Evolutionary conservation across 176 grass and related monocot species (phyloP).

Genomic region (Rhynchospora tenuis): DNA sequence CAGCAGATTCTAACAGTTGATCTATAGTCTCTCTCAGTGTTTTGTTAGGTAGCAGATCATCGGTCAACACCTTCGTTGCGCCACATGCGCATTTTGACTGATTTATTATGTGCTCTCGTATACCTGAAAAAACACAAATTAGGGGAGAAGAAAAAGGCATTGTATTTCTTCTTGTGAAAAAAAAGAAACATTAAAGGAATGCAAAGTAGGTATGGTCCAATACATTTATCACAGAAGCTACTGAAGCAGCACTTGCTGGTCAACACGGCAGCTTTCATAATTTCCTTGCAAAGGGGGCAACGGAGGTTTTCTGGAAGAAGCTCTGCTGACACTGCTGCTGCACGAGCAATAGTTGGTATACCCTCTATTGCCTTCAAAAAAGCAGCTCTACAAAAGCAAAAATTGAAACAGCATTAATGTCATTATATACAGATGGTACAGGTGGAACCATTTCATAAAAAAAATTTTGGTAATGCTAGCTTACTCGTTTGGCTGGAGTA

Average conservation of each 20-base stretch:
- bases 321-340: constrained; percentile 29
- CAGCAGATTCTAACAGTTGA: constrained; percentile 73
- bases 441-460: background rate
- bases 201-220: background rate
- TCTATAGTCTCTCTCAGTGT: constrained; percentile 90
- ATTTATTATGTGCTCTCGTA: constrained; percentile 82
- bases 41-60: constrained; percentile 93
- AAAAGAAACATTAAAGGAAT: constrained; percentile 6
- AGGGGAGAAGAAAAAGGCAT: constrained; percentile 1
- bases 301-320: constrained; percentile 82
- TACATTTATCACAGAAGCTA: constrained; percentile 99
- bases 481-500: constrained; percentile 97
- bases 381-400: constrained; percentile 63
- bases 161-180: constrained; percentile 9
- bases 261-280: constrained; percentile 98
- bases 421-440: background rate
- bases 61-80: constrained; percentile 81
- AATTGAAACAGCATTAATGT: background rate
- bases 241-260: constrained; percentile 99
- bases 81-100: constrained; percentile 81
- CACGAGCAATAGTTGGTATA: constrained; percentile 51
- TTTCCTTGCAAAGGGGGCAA: constrained; percentile 95
- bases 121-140: constrained; percentile 44
- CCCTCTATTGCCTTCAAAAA: constrained; percentile 98
- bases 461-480: constrained; percentile 1